Evolutionary conservation across 306 rosid species (phyloP).

Genomic region (Prinsepia uniflora): DNA sequence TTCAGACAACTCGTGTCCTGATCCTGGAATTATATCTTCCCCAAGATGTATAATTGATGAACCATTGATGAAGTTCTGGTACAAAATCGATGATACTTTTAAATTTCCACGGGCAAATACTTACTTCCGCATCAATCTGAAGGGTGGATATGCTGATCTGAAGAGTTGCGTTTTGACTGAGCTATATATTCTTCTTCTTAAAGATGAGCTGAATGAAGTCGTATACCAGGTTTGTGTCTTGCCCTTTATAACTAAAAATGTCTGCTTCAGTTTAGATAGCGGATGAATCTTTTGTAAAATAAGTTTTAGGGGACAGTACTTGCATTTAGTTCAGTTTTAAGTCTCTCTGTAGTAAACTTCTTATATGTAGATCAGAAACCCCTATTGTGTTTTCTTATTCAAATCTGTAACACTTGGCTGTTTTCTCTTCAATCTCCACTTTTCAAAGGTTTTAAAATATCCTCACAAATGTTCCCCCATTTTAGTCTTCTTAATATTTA

Average conservation of each 20-base stretch:
- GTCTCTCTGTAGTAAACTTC: not conserved
- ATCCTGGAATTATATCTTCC: constrained; percentile 37
- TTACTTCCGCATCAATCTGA: constrained; percentile 80
- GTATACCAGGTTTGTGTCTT: constrained; percentile 74
- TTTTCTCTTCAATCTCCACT: not conserved
- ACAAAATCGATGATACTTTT: constrained; percentile 73
- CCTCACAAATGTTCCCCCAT: not conserved
- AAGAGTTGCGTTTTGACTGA: constrained; percentile 69
- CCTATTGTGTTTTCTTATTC: not conserved
- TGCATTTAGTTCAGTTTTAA: not conserved
- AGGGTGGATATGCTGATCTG: constrained; percentile 61
- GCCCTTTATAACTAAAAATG: constrained; percentile 17
- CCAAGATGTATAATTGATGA: constrained; percentile 83
- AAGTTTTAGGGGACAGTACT: constrained; percentile 5
- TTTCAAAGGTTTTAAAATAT: not conserved
- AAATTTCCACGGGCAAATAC: constrained; percentile 92
- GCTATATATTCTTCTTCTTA: constrained; percentile 71
- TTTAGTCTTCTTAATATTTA: not conserved
- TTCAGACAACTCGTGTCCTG: constrained; percentile 32
- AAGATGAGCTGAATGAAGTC: constrained; percentile 83
- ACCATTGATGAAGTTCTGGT: constrained; percentile 84
- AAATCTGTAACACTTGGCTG: not conserved
- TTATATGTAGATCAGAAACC: not conserved
- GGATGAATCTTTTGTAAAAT: constrained; percentile 5
- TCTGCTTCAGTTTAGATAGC: not conserved